These are phyloP conservation scores for Kuraishia floccosa DNA, from an alignment of 805 yeast species.

Conservation along the genomic window DNA sequence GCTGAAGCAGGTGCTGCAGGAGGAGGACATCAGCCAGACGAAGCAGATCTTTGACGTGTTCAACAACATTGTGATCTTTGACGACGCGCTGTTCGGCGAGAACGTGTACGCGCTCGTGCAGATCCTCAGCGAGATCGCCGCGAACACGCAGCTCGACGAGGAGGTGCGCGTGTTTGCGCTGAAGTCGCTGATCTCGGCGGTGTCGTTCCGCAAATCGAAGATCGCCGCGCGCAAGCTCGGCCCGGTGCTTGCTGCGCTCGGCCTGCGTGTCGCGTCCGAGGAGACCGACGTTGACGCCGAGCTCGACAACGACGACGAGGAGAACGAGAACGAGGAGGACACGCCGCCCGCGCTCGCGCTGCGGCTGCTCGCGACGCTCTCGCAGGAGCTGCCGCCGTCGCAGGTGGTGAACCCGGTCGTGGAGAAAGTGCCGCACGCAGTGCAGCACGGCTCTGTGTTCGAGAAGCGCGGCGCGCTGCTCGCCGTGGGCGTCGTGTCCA, in stretches of 20 bases:
- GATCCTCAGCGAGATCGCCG: slow-evolving; percentile 66
- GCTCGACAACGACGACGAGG: slow-evolving; percentile 71
- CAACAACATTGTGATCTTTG: slow-evolving; percentile 67
- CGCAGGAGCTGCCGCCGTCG: slow-evolving; percentile 82
- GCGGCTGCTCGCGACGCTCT: slow-evolving; percentile 65
- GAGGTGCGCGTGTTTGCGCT: slow-evolving; percentile 78
- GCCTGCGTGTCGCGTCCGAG: slow-evolving; percentile 70
- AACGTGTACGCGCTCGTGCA: slow-evolving; percentile 57
- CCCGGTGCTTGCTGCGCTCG: slow-evolving; percentile 62
- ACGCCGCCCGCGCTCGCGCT: slow-evolving; percentile 70
- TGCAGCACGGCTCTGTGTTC: slow-evolving; percentile 52
- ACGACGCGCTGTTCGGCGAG: slow-evolving; percentile 70
- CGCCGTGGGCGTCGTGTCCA: slow-evolving; percentile 70
- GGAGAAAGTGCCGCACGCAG: slow-evolving; percentile 45
- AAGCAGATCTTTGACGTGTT: slow-evolving; percentile 74
- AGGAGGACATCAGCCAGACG: slow-evolving; percentile 63
- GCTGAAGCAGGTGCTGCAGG: slow-evolving; percentile 58
- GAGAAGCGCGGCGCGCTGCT: slow-evolving; percentile 84
- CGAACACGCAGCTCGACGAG: slow-evolving; percentile 56
- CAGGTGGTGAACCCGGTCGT: slow-evolving; percentile 80
- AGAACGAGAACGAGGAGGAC: slow-evolving; percentile 88
- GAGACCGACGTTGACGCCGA: slow-evolving; percentile 64
- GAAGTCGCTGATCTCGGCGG: slow-evolving; percentile 72
- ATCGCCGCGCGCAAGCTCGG: slow-evolving; percentile 75
- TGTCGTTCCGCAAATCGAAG: slow-evolving; percentile 72